Conservation (phyloP, 805 yeast species). For the Komagataella kurtzmanii region DNA sequence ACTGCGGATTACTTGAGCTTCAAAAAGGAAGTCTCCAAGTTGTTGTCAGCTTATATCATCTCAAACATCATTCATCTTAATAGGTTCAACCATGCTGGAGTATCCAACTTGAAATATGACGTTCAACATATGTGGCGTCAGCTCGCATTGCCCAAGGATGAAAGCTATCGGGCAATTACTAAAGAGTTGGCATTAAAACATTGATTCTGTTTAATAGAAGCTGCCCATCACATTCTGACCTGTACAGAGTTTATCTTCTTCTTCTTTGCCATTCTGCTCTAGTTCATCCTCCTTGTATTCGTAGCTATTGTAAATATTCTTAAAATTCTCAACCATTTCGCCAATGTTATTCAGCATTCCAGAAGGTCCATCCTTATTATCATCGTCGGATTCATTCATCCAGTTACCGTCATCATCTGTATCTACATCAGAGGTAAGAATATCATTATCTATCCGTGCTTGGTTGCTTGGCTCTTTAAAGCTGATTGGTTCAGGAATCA, state of each 20-base stretch:
- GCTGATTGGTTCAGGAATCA: neutral
- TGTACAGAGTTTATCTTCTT: neutral
- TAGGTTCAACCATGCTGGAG: slow-evolving; percentile 20
- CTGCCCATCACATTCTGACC: slow-evolving; percentile 1
- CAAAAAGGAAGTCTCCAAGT: slow-evolving; percentile 11
- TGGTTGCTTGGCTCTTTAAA: neutral
- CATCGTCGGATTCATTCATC: slow-evolving; percentile 30
- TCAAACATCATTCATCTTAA: slow-evolving; percentile 23
- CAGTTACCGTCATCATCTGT: slow-evolving; percentile 25
- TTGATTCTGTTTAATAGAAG: slow-evolving; percentile 1
- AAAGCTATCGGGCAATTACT: slow-evolving; percentile 4
- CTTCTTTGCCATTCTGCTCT: neutral
- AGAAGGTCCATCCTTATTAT: slow-evolving; percentile 49
- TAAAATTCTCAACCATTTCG: slow-evolving; percentile 37
- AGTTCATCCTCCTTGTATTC: neutral
- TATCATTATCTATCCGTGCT: slow-evolving; percentile 1
- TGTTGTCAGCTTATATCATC: slow-evolving; percentile 22
- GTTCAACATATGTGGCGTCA: slow-evolving; percentile 16
- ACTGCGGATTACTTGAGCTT: slow-evolving; percentile 15
- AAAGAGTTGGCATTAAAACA: neutral
- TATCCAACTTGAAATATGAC: slow-evolving; percentile 19
- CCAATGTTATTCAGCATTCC: slow-evolving; percentile 56
- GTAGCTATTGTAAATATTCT: slow-evolving; percentile 8
- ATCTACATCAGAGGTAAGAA: neutral
- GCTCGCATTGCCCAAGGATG: slow-evolving; percentile 11